Percentiles rank a stretch among this genome's conserved stretches.
These are phyloP conservation scores for Areca catechu DNA, from an alignment of 176 grass and related monocot species.

Conservation along the genomic window DNA sequence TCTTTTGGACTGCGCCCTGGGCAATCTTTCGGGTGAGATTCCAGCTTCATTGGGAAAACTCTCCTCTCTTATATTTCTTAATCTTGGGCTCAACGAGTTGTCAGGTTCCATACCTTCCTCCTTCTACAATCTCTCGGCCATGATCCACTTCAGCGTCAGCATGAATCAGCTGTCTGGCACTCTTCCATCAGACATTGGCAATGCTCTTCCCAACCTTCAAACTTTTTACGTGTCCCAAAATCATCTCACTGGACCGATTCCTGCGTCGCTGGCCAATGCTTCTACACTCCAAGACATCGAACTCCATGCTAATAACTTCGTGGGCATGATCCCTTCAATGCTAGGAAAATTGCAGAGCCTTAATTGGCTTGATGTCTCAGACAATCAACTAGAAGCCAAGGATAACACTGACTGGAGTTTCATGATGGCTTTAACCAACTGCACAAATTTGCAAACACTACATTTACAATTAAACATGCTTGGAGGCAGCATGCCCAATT, in stretches of 20 bases:
- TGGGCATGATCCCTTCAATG: conserved; percentile 2
- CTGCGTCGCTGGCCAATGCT: conserved; percentile 18
- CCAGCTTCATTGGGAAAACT: conserved; percentile 8
- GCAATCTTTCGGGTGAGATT: conserved; percentile 6
- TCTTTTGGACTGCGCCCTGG: not conserved
- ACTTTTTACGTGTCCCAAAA: not conserved
- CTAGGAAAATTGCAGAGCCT: conserved; percentile 12
- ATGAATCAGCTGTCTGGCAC: conserved; percentile 15
- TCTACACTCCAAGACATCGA: not conserved
- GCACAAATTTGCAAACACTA: conserved; percentile 3
- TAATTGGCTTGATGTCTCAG: not conserved
- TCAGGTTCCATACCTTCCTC: conserved; percentile 15
- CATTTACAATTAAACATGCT: conserved; percentile 8
- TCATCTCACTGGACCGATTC: conserved; percentile 8
- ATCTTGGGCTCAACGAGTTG: conserved; percentile 16
- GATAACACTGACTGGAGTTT: conserved; percentile 16
- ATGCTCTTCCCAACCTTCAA: conserved; percentile 1
- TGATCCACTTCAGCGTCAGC: not conserved
- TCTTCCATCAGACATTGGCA: conserved; percentile 19
- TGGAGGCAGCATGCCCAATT: conserved; percentile 11
- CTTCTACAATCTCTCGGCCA: conserved; percentile 25
- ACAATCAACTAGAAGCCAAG: conserved; percentile 13
- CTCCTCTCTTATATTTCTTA: conserved; percentile 5
- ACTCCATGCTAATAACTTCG: conserved; percentile 1
- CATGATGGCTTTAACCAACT: conserved; percentile 18